A percentile compares a stretch with the other conserved stretches of the same genome.
phyloP scores from a whole-genome alignment of 805 yeast species.

The Candida tibetensis region DNA sequence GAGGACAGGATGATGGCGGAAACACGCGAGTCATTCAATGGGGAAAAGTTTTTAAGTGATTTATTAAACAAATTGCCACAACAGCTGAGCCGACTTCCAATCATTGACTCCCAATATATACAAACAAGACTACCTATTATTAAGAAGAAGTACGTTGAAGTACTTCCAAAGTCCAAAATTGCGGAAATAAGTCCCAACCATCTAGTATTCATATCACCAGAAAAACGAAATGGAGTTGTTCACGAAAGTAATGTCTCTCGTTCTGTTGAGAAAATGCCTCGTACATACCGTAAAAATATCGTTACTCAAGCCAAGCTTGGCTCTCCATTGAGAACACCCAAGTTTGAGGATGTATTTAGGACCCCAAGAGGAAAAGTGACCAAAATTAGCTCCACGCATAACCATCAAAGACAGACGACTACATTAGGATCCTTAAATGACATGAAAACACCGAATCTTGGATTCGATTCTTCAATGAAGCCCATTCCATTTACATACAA shows the following conservation, averaged over 20 bases:
- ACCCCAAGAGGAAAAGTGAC: neutral
- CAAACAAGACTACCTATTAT: slow-evolving; percentile 22
- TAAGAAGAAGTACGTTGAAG: slow-evolving; percentile 14
- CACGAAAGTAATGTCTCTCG: neutral
- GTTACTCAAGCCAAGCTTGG: neutral
- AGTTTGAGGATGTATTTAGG: neutral
- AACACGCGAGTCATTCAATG: too few species aligned
- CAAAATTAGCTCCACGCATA: neutral
- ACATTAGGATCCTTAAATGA: slow-evolving; percentile 10
- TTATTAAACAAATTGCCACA: slow-evolving; percentile 4
- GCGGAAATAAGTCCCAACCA: slow-evolving; percentile 31
- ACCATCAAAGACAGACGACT: neutral
- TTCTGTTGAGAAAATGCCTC: neutral
- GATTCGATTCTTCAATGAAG: slow-evolving; percentile 6
- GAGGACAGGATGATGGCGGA: neutral
- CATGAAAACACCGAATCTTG: slow-evolving; percentile 17
- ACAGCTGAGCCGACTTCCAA: slow-evolving; percentile 24
- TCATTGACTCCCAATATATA: slow-evolving; percentile 20
- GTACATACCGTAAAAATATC: neutral
- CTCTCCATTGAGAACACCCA: neutral
- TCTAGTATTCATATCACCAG: slow-evolving; percentile 29
- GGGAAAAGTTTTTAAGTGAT: too few species aligned
- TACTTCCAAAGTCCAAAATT: slow-evolving; percentile 15
- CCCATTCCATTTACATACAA: neutral
- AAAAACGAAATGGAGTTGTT: neutral